Conservation (phyloP, 352 stramenopile species). For the Phytophthora chlamydospora region DNA sequence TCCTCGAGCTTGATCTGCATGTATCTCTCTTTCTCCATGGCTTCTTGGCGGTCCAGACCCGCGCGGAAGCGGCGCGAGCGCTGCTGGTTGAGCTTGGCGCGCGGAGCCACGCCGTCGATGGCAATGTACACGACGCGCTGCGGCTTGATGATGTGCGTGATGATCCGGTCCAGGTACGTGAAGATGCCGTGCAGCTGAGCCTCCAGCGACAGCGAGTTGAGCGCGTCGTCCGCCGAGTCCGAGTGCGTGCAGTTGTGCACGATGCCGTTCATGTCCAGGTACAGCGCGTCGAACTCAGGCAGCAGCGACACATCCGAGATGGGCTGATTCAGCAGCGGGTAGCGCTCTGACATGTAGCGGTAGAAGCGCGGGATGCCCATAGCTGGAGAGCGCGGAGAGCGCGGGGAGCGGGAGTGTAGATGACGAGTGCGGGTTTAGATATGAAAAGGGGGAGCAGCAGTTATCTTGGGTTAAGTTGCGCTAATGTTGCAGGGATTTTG, state of each 20-base stretch:
- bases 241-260: slow-evolving; percentile 99
- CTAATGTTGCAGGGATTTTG: neutral
- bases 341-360: slow-evolving; percentile 94
- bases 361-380: slow-evolving; percentile 96
- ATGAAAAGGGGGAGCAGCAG: too few relatives aligned
- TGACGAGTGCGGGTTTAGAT: too few relatives aligned
- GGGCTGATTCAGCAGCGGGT: slow-evolving; percentile 99
- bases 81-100: slow-evolving; percentile 99
- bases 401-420: too few relatives aligned
- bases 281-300: slow-evolving; percentile 99
- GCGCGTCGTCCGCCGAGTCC: slow-evolving; percentile 91
- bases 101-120: slow-evolving; percentile 98
- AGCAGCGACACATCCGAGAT: slow-evolving; percentile 96
- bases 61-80: slow-evolving; percentile 95
- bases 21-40: slow-evolving; percentile 68
- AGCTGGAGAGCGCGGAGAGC: slow-evolving; percentile 2
- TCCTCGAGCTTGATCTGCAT: slow-evolving; percentile 78
- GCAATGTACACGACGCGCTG: slow-evolving; percentile 98
- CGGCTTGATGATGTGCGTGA: slow-evolving; percentile 97
- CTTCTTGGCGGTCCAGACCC: slow-evolving; percentile 77
- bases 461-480: too few relatives aligned
- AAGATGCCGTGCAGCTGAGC: slow-evolving; percentile 95
- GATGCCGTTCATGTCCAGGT: slow-evolving; percentile 99
- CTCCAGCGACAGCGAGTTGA: slow-evolving; percentile 92
- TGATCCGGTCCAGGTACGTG: slow-evolving; percentile 93